A percentile compares a stretch with the other conserved stretches of the same genome.
phyloP scores from a whole-genome alignment of 176 grass and related monocot species.

The Echinochloa phyllopogon region DNA sequence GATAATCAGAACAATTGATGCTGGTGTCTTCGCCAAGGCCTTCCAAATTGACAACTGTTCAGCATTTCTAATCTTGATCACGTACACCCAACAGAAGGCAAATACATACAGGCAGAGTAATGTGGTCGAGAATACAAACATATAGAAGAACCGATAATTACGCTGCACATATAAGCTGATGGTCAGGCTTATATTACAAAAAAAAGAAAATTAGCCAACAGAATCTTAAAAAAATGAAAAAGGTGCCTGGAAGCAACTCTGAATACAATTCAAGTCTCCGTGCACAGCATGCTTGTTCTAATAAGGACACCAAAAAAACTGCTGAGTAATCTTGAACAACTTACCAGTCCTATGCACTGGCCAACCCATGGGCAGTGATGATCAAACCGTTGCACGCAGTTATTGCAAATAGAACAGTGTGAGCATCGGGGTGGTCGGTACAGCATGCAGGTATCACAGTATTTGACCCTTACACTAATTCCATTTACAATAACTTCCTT shows the following conservation, averaged over 20 bases:
- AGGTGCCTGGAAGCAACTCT: neutral
- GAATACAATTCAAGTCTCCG: neutral
- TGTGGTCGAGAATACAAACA: constrained; percentile 96
- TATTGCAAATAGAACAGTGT: constrained; percentile 97
- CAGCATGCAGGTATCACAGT: constrained; percentile 94
- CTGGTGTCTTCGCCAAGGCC: constrained; percentile 80
- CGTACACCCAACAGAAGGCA: constrained; percentile 87
- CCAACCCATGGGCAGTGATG: constrained; percentile 98
- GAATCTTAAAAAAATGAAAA: constrained; percentile 9
- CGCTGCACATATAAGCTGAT: constrained; percentile 61
- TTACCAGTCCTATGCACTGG: constrained; percentile 90
- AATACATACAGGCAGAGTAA: constrained; percentile 92
- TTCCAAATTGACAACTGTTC: constrained; percentile 66
- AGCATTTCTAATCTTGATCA: constrained; percentile 79
- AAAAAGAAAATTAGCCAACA: neutral
- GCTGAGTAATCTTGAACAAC: constrained; percentile 28
- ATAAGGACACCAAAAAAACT: constrained; percentile 11
- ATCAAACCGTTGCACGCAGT: constrained; percentile 93
- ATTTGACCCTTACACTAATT: constrained; percentile 76
- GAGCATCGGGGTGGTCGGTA: constrained; percentile 90
- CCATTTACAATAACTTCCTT: constrained; percentile 87
- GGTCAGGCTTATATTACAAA: constrained; percentile 23
- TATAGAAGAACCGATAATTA: constrained; percentile 97
- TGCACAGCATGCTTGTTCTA: neutral
- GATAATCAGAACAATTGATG: constrained; percentile 81